These are phyloP conservation scores for Syncephalastrum sp. DNA, from an alignment of 371 early-diverging fungal genomes.

Conservation along the genomic window DNA sequence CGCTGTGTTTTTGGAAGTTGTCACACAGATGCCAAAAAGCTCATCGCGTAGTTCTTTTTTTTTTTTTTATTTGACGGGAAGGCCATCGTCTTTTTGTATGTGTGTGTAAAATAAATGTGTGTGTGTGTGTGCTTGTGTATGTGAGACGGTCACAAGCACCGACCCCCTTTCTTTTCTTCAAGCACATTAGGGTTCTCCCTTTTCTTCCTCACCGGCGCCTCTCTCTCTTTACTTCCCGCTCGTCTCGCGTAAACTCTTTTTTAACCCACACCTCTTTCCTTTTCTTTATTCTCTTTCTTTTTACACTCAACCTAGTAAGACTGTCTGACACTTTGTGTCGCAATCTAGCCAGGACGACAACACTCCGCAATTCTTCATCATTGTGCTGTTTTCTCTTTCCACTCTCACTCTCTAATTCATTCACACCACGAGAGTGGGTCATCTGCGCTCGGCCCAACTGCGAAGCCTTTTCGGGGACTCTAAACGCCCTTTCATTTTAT, in stretches of 20 bases:
- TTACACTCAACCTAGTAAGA: not conserved
- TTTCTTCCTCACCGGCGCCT: too few species aligned
- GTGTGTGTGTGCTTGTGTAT: too few species aligned
- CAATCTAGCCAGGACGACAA: not conserved
- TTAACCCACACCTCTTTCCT: not conserved
- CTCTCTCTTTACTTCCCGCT: conserved; percentile 12
- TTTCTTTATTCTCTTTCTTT: not conserved
- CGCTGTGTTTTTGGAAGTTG: too few species aligned
- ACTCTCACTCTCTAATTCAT: conserved; percentile 4
- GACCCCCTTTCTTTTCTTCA: too few species aligned
- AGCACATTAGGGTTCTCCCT: too few species aligned
- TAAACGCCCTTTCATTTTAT: conserved; percentile 5
- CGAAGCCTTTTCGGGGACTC: conserved; percentile 1
- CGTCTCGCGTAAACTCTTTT: too few species aligned
- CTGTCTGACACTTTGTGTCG: conserved; percentile 1
- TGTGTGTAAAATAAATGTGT: too few species aligned
- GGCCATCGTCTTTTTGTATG: too few species aligned
- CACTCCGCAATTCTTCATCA: conserved; percentile 1
- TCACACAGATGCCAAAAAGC: too few species aligned
- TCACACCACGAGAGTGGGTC: conserved; percentile 1
- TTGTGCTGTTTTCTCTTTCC: not conserved
- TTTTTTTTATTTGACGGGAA: too few species aligned
- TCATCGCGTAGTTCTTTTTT: too few species aligned
- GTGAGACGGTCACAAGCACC: too few species aligned
- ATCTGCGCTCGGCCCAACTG: conserved; percentile 1